Base-by-base conservation (phyloP, 257 asterid genomes). In the Solanum tacnaense region DNA sequence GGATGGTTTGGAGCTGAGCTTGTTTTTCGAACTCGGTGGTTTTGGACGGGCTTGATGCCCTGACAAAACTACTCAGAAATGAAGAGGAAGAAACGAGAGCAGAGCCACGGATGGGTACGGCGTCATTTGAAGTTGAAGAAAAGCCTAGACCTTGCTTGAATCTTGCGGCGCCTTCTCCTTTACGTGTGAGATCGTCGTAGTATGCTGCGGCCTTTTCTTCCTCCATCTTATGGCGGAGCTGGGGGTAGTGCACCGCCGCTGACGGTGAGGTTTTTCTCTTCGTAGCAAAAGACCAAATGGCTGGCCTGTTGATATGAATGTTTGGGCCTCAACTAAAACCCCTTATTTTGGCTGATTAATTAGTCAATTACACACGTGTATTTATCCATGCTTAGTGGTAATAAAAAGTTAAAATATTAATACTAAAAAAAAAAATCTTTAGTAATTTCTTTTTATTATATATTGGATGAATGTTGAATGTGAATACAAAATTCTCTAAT, bases 141-240 rank as follows among this genome's bases (percentile, higher is more conserved):
- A 94, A 95, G 87, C 99, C 98, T 68, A 97, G 97, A 13, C 99
- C 98, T 88, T 93, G 99, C 81, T 95, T 96, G 91, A 94, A 95
- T 74, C 95, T 92, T 67, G 99, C 98, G 87, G 99, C 99, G 83
- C 96, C 98, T 60, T 92, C 94, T 83, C 99, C 99, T 89, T 96
- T 93, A 3, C 98, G 98, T 15, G 94, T 93, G 21, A 96, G 92
- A 89, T 96, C 98, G 89, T 95, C 99, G 93, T 94, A 96, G 88
- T 94, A 93, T 3, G 98, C 98, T 5, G 99, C 99, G 39, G 98
- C 94, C 89, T 95, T 96, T 34, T 95, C 98, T 65, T 95, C 99
- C 93, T 96, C 99, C 98, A 96, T 79, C 85, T 96, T 72, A 62
- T 23, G 46, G 86, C 88, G 25, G 87, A 23, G 68, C 84, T 49